A percentile compares a stretch with the other conserved stretches of the same genome.
Conservation (phyloP, 176 grass and related monocot genomes). For the Ensete ventricosum region DNA sequence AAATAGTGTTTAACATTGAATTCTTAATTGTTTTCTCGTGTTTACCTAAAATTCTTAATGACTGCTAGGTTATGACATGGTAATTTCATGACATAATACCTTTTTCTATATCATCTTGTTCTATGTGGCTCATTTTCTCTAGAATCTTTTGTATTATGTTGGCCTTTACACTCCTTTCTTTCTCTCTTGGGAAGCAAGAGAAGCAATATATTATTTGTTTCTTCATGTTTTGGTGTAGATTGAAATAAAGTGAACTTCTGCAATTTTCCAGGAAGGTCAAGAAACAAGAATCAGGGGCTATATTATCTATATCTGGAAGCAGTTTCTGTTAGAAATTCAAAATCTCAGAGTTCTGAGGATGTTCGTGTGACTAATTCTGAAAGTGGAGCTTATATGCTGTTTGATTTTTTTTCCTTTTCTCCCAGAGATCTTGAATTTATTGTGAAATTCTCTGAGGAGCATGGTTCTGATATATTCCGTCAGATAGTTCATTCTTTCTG, state of each 20-base stretch:
- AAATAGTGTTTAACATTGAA: background rate
- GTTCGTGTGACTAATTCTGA: slow-evolving; percentile 24
- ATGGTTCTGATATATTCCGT: slow-evolving; percentile 73
- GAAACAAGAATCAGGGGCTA: slow-evolving; percentile 51
- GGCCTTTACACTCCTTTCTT: background rate
- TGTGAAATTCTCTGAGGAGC: slow-evolving; percentile 46
- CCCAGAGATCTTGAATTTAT: slow-evolving; percentile 47
- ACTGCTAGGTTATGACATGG: background rate
- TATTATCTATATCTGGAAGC: slow-evolving; percentile 88
- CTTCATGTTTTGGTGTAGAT: slow-evolving; percentile 10
- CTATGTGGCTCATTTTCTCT: background rate
- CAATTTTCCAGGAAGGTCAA: slow-evolving; percentile 63
- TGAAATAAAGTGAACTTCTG: slow-evolving; percentile 13
- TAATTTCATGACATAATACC: no score
- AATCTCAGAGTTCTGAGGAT: slow-evolving; percentile 38
- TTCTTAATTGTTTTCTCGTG: background rate
- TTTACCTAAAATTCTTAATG: background rate
- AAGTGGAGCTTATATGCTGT: slow-evolving; percentile 26
- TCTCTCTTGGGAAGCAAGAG: background rate
- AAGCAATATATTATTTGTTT: background rate
- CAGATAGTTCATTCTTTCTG: slow-evolving; percentile 84
- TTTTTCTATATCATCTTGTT: no score
- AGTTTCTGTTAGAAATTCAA: slow-evolving; percentile 64
- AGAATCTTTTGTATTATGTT: background rate
- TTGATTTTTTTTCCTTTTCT: slow-evolving; percentile 41